phyloP scores from a whole-genome alignment of 768 basidiomycete genomes.

The Calocera cornea region DNA sequence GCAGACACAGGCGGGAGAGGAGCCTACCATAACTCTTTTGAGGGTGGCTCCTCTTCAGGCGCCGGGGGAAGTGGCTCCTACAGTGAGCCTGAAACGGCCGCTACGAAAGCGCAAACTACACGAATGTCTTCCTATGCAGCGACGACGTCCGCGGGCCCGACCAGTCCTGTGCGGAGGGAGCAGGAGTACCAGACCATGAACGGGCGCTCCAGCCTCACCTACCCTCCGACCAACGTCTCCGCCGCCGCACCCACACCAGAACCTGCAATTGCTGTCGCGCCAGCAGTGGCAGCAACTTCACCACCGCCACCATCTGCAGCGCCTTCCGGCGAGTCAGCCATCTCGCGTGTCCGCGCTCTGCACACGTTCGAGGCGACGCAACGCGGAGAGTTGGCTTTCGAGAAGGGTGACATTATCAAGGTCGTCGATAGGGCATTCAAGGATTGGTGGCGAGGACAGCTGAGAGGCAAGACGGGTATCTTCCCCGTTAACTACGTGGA shows the following conservation, averaged over 20 bases:
- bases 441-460: slow-evolving; percentile 94
- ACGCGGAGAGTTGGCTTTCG: slow-evolving; percentile 79
- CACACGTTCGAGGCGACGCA: slow-evolving; percentile 82
- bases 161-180: background rate
- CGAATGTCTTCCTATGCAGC: slow-evolving; percentile 8
- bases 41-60: slow-evolving; percentile 13
- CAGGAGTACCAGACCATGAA: slow-evolving; percentile 1
- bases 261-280: slow-evolving; percentile 18
- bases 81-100: background rate
- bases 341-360: slow-evolving; percentile 76
- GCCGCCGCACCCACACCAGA: slow-evolving; percentile 11
- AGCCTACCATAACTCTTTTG: background rate
- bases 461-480: slow-evolving; percentile 81
- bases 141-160: slow-evolving; percentile 9
- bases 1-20: slow-evolving; percentile 73
- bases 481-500: slow-evolving; percentile 97
- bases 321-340: slow-evolving; percentile 26
- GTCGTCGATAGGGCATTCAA: slow-evolving; percentile 88
- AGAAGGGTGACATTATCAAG: slow-evolving; percentile 85
- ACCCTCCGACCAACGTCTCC: slow-evolving; percentile 18
- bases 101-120: slow-evolving; percentile 1
- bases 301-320: background rate
- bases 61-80: background rate
- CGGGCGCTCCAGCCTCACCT: background rate
- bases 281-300: slow-evolving; percentile 13